Evolutionary conservation across 495 filamentous ascomycete genomes (phyloP).

Genomic region (Podospora fimiseda): DNA sequence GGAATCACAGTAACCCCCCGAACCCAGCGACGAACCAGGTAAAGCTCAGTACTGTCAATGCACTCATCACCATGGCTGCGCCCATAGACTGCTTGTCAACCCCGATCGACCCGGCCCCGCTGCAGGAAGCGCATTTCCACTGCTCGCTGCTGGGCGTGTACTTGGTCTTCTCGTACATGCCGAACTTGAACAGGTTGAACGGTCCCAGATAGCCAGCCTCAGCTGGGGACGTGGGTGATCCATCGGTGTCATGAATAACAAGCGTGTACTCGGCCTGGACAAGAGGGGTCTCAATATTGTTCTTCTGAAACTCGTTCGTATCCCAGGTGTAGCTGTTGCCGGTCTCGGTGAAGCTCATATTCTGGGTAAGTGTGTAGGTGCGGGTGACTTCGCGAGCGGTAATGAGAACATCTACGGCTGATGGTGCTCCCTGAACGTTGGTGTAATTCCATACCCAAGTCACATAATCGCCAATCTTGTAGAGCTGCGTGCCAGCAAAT

Average conservation of each 20-base stretch:
- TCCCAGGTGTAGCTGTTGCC: constrained; percentile 62
- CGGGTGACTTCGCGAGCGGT: constrained; percentile 53
- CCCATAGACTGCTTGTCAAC: constrained; percentile 62
- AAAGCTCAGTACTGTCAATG: constrained; percentile 73
- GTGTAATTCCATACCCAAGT: constrained; percentile 97
- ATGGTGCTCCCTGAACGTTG: constrained; percentile 68
- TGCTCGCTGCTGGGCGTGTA: constrained; percentile 56
- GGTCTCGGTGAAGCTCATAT: constrained; percentile 43
- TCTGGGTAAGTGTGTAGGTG: constrained; percentile 47
- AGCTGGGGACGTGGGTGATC: constrained; percentile 53
- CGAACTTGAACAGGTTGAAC: constrained; percentile 61
- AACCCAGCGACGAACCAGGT: constrained; percentile 79
- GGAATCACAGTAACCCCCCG: constrained; percentile 47
- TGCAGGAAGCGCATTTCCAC: constrained; percentile 64
- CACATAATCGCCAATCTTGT: constrained; percentile 79
- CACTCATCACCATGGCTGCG: constrained; percentile 66
- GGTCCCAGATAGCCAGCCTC: constrained; percentile 66
- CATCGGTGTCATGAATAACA: constrained; percentile 68
- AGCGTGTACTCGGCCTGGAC: constrained; percentile 77
- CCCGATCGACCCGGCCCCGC: constrained; percentile 51
- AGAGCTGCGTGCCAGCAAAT: constrained; percentile 59
- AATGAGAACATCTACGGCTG: constrained; percentile 73
- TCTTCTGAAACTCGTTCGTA: constrained; percentile 60
- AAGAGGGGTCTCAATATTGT: constrained; percentile 51
- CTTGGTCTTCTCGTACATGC: constrained; percentile 67